Conservation (phyloP, 2,329 filamentous ascomycete genomes). For the Aspergillus piperis region DNA sequence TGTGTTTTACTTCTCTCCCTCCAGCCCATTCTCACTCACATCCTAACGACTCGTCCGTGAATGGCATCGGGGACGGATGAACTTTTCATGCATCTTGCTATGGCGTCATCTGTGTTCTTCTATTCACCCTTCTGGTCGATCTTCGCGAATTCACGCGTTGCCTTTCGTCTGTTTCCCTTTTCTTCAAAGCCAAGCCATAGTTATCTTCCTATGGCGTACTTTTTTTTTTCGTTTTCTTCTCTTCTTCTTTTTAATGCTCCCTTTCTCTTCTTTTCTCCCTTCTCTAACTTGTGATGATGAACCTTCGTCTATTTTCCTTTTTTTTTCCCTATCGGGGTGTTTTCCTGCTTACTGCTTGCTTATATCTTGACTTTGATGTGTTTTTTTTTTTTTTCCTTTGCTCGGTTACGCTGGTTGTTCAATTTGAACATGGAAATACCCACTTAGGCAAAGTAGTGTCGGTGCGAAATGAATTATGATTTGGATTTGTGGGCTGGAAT, state of each 20-base stretch:
- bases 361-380: too few species aligned
- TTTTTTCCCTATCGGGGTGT: too few species aligned
- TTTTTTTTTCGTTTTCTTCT: neutral
- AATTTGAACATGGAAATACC: slow-evolving; percentile 1
- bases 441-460: neutral
- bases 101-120: neutral
- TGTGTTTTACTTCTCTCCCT: too few species aligned
- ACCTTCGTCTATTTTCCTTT: too few species aligned
- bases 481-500: neutral
- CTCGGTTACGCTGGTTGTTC: neutral
- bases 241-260: neutral
- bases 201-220: too few species aligned
- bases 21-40: neutral
- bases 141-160: neutral
- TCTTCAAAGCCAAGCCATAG: too few species aligned
- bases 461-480: neutral
- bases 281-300: too few species aligned
- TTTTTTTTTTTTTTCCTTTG: too few species aligned
- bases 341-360: too few species aligned
- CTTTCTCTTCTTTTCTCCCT: too few species aligned
- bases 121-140: neutral
- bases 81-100: neutral
- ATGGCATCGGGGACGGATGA: neutral
- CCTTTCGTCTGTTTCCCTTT: neutral
- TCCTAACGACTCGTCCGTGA: neutral